These are phyloP conservation scores for Termitomyces titanicus DNA, from an alignment of 768 basidiomycete genomes.

Conservation along the genomic window DNA sequence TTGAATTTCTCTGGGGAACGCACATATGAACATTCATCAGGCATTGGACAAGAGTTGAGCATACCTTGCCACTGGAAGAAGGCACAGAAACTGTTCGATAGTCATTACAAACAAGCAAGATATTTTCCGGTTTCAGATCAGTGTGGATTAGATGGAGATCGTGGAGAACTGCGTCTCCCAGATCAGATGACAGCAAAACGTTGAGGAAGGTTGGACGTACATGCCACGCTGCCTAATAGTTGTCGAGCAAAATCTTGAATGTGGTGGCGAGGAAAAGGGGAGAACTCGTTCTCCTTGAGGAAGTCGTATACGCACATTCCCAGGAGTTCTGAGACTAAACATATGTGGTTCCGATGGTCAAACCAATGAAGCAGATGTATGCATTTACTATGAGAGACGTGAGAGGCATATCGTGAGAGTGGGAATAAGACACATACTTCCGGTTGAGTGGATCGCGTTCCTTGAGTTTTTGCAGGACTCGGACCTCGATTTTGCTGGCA, in stretches of 20 bases:
- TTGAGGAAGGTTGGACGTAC: constrained; percentile 47
- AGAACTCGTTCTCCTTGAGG: constrained; percentile 95
- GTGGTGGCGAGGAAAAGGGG: constrained; percentile 93
- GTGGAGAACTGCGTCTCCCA: constrained; percentile 70
- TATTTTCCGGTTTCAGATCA: constrained; percentile 99
- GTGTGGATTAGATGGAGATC: constrained; percentile 91
- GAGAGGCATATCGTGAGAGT: constrained; percentile 4
- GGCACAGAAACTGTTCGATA: constrained; percentile 59
- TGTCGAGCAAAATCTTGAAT: constrained; percentile 95
- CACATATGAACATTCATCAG: constrained; percentile 8
- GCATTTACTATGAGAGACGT: constrained; percentile 73
- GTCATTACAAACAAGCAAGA: constrained; percentile 86
- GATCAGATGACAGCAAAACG: constrained; percentile 5
- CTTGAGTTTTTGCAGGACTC: constrained; percentile 89
- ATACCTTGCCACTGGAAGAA: constrained; percentile 60
- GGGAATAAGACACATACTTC: constrained; percentile 56
- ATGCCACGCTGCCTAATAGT: constrained; percentile 88
- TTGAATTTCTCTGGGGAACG: constrained; percentile 52
- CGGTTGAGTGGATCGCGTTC: constrained; percentile 83
- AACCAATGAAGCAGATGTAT: constrained; percentile 94
- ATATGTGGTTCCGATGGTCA: constrained; percentile 97
- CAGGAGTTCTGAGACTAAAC: constrained; percentile 91
- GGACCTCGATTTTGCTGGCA: constrained; percentile 96
- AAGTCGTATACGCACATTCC: constrained; percentile 99
- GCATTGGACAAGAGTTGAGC: constrained; percentile 10